Percentiles rank a stretch among this genome's conserved stretches.
These are phyloP conservation scores for Chlorella sp. DNA, from an alignment of 139 green algal species.

Conservation along the genomic window DNA sequence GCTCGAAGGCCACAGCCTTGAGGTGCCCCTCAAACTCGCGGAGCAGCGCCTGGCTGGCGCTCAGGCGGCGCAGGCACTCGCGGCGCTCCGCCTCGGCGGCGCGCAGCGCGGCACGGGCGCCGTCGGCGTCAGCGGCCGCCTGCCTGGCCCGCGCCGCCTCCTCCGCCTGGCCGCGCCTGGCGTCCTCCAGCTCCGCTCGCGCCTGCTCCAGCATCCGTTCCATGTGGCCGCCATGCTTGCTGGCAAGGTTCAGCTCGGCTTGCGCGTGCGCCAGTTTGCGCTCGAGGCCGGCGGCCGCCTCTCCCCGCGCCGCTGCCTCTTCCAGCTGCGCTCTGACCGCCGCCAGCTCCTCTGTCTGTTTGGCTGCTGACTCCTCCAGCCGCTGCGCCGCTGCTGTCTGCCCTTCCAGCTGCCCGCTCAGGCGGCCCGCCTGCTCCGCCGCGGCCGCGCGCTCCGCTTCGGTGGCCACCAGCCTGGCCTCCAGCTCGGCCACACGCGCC, in stretches of 20 bases:
- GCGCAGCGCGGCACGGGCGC: too few species aligned
- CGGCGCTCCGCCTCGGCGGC: neutral
- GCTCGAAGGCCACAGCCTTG: conserved; percentile 3
- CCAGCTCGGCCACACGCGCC: neutral
- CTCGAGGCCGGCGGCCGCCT: neutral
- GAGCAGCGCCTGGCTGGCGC: conserved; percentile 4
- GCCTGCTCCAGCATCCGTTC: neutral
- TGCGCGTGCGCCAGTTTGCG: neutral
- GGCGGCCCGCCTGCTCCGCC: neutral
- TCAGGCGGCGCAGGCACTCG: conserved; percentile 14
- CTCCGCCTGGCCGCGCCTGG: neutral
- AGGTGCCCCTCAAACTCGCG: conserved; percentile 28
- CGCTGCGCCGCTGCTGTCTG: neutral
- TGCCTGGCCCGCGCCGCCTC: neutral
- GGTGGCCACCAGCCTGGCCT: neutral
- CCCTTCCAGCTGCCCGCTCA: neutral
- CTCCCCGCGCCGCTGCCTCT: neutral
- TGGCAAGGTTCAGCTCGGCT: conserved; percentile 1
- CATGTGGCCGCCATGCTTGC: conserved; percentile 12
- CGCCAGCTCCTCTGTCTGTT: neutral
- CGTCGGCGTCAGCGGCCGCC: neutral
- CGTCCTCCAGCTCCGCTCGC: neutral
- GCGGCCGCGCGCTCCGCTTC: neutral
- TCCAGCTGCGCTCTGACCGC: neutral
- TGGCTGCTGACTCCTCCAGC: neutral